phyloP scores from a whole-genome alignment of 2,329 filamentous ascomycete species.

The Ceratocystiopsis brevicomis region DNA sequence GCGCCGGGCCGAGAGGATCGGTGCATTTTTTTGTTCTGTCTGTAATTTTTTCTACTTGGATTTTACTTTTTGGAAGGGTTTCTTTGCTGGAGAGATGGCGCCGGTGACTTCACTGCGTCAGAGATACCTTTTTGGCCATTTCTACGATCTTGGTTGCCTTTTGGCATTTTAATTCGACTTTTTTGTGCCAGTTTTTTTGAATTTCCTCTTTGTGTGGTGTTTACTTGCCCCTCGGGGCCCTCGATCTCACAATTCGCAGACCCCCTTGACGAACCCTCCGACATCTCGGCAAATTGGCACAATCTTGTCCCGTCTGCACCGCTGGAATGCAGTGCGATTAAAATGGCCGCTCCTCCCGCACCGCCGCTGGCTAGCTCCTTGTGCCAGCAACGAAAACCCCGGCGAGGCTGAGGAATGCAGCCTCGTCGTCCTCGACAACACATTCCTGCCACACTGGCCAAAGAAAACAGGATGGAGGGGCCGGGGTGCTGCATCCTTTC shows the following conservation, averaged over 20 bases:
- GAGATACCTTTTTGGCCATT: neutral
- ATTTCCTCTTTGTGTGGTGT: neutral
- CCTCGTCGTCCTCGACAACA: conserved; percentile 11
- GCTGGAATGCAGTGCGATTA: neutral
- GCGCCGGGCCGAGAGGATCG: too few relatives aligned
- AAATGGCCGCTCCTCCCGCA: too few relatives aligned
- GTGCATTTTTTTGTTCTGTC: too few relatives aligned
- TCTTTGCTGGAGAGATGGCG: neutral
- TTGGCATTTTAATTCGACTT: neutral
- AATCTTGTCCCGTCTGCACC: too few relatives aligned
- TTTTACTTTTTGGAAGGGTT: too few relatives aligned
- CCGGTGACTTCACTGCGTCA: neutral
- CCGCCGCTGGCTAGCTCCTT: neutral
- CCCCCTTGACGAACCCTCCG: too few relatives aligned
- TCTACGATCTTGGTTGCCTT: neutral
- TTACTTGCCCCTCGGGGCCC: neutral
- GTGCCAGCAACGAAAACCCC: neutral
- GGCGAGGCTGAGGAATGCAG: conserved; percentile 4
- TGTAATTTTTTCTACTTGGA: conserved; percentile 1
- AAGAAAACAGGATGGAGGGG: neutral
- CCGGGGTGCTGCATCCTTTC: neutral
- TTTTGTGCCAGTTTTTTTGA: neutral
- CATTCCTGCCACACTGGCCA: conserved; percentile 11
- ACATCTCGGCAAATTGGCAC: too few relatives aligned
- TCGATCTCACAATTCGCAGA: too few relatives aligned